phyloP scores from a whole-genome alignment of 805 yeast genomes.

The Schwanniomyces sp. region DNA sequence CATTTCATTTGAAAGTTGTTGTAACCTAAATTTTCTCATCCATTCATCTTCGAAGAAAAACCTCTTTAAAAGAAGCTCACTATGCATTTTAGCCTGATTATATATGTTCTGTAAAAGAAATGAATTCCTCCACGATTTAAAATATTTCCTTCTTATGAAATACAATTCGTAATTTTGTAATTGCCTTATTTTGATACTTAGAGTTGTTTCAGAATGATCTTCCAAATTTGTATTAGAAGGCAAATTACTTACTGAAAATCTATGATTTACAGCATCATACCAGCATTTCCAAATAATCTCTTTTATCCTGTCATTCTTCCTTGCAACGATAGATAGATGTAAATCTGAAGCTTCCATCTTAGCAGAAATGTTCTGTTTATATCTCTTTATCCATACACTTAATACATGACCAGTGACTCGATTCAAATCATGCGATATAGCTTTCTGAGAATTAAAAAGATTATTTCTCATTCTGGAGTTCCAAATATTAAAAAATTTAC shows the following conservation, averaged over 20 bases:
- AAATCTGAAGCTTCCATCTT: neutral
- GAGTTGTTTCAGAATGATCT: neutral
- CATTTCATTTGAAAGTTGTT: slow-evolving; percentile 6
- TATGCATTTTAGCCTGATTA: slow-evolving; percentile 3
- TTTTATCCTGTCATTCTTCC: neutral
- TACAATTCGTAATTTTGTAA: slow-evolving; percentile 14
- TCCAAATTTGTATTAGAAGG: neutral
- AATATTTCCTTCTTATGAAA: slow-evolving; percentile 11
- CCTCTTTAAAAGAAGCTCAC: slow-evolving; percentile 5
- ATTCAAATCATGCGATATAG: neutral
- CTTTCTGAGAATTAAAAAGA: neutral
- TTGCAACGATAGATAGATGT: neutral
- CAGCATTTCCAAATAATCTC: slow-evolving; percentile 7
- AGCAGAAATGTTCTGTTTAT: neutral
- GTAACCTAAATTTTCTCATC: slow-evolving; percentile 10
- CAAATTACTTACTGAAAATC: neutral
- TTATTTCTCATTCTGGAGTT: neutral
- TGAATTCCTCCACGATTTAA: slow-evolving; percentile 15
- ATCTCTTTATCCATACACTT: neutral
- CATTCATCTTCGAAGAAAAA: slow-evolving; percentile 13
- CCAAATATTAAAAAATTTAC: neutral
- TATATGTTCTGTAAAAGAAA: neutral
- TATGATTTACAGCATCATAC: slow-evolving; percentile 4
- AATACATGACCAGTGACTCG: neutral
- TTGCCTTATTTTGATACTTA: slow-evolving; percentile 10